Evolutionary conservation across 768 basidiomycete genomes (phyloP), one percentile per base, ranked within the genome.

Genomic region (Nidularia pulvinata): DNA sequence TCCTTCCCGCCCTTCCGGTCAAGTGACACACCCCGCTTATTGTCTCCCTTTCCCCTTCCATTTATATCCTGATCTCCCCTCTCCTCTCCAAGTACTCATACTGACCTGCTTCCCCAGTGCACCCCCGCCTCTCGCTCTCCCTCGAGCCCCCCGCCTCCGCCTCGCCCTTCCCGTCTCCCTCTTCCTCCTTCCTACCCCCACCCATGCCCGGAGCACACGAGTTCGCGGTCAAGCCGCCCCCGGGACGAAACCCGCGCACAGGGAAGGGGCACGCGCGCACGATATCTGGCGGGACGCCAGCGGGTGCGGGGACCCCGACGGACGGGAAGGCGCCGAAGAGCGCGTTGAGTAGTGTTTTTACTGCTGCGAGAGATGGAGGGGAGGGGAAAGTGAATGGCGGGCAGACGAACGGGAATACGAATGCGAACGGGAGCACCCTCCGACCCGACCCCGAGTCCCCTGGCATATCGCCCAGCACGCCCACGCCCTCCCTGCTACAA

Each of bases 141-240:
- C 59, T 82, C 35, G 77, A 81, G 56, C 64, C 67, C 19, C 65
- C 72, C 22, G 71, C 78, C 7, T 75, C 80, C 14, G 69, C 73
- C 1, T 76, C 76, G 0, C 75, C 76, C 6, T 80, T 78, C 53
- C 87, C 86, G 0, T 86, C 84, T 0, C 88, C 88, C 2, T 82
- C 83, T 0, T 86, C 84, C 5, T 75, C 84, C 0, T 89, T 89
- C 59, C 61, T 88, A 2, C 85, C 88, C 1, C 88, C 88, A 3
- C 87, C 88, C 3, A 75, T 80, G 4, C 84, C 84, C 1, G 80
- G 81, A 2, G 74, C 81, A 33, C 86, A 89, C 73, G 88, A 90
- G 61, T 88, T 86, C 61, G 86, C 85, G 10, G 60, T 80, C 37
- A 77, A 75, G 55, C 75, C 75, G 0, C 68, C 75, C 3, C 71